Conservation (phyloP, 2,329 filamentous ascomycete genomes). For the Diaporthe sp. region DNA sequence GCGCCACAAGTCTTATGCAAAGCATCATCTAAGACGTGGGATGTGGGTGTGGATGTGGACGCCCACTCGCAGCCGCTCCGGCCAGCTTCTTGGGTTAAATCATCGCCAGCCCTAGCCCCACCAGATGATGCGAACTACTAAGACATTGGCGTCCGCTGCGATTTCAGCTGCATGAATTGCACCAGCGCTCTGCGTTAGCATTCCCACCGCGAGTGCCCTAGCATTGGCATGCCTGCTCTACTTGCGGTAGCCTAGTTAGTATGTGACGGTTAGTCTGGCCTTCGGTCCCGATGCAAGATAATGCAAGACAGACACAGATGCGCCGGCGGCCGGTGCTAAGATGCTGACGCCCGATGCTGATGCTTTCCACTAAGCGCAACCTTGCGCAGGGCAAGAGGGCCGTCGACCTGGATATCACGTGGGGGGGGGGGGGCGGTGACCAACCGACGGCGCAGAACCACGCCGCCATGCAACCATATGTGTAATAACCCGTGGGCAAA, state of each 20-base stretch:
- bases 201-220: neutral
- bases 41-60: neutral
- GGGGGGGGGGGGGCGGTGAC: neutral
- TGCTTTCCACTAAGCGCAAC: neutral
- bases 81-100: constrained; percentile 17
- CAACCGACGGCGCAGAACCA: neutral
- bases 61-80: neutral
- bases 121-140: neutral
- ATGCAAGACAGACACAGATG: neutral
- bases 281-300: constrained; percentile 20
- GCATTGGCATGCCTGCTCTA: constrained; percentile 3
- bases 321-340: constrained; percentile 12
- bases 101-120: constrained; percentile 18
- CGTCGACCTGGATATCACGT: neutral
- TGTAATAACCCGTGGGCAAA: neutral
- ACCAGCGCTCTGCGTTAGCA: neutral
- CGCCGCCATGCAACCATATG: neutral
- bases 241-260: no score
- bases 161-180: constrained; percentile 15
- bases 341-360: constrained; percentile 10
- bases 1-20: neutral
- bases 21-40: neutral
- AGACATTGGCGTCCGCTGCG: constrained; percentile 1
- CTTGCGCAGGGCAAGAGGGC: constrained; percentile 3
- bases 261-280: no score